Evolutionary conservation across 352 stramenopile genomes (phyloP).

Genomic region (Globisporangium cederbergense): DNA sequence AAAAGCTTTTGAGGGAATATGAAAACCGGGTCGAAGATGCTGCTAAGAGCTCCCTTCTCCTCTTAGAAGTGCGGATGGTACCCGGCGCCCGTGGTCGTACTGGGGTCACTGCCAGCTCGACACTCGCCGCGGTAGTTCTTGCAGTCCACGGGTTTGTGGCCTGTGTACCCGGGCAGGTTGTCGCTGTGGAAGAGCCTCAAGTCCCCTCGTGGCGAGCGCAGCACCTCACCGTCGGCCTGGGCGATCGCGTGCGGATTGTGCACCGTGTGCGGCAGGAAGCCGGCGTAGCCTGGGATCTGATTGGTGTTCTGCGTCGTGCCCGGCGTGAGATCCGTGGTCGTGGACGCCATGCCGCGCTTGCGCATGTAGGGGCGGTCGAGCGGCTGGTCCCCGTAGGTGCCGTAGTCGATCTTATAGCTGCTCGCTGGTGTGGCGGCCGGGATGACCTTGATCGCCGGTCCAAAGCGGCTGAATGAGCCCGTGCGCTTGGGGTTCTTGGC

Average conservation of each 20-base stretch:
- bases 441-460: constrained; percentile 33
- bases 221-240: constrained; percentile 46
- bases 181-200: constrained; percentile 78
- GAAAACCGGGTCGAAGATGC: neutral
- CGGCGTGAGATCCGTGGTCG: constrained; percentile 63
- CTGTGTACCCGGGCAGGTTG: constrained; percentile 82
- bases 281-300: constrained; percentile 77
- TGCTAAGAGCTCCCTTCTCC: neutral
- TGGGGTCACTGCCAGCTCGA: constrained; percentile 46
- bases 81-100: constrained; percentile 59
- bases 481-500: constrained; percentile 19
- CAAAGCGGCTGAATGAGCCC: constrained; percentile 13
- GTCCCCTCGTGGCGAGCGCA: constrained; percentile 33
- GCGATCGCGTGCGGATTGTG: constrained; percentile 57
- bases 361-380: constrained; percentile 67
- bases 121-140: constrained; percentile 78
- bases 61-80: constrained; percentile 56
- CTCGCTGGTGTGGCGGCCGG: constrained; percentile 59
- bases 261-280: constrained; percentile 57
- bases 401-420: constrained; percentile 70
- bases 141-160: constrained; percentile 73
- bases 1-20: neutral
- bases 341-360: constrained; percentile 76
- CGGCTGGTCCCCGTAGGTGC: constrained; percentile 60
- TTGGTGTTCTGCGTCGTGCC: constrained; percentile 72